phyloP scores from a whole-genome alignment of 2,329 filamentous ascomycete genomes.

The Lecanicillium sp. region DNA sequence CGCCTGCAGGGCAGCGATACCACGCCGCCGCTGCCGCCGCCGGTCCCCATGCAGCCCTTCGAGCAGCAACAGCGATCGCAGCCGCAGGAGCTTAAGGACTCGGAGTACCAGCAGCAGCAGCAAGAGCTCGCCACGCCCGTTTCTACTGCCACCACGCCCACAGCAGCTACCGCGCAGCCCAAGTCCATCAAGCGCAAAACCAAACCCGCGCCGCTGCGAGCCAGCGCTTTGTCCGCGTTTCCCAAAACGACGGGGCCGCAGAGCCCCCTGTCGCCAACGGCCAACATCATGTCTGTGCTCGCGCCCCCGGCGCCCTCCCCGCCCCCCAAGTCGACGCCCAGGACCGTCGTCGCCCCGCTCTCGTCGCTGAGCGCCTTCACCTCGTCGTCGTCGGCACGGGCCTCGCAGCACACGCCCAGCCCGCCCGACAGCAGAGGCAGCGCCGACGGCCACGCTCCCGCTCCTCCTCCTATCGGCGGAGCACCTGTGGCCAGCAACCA shows the following conservation, averaged over 20 bases:
- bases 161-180: not conserved
- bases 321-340: not conserved
- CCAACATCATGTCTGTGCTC: slow-evolving; percentile 7
- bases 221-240: slow-evolving; percentile 1
- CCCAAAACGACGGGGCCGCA: slow-evolving; percentile 8
- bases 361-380: no score
- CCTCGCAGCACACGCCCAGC: not conserved
- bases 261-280: slow-evolving; percentile 3
- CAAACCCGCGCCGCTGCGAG: slow-evolving; percentile 8
- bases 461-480: no score
- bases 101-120: not conserved
- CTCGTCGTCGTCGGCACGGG: not conserved
- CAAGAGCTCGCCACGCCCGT: no score
- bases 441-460: no score
- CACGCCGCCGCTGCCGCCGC: no score
- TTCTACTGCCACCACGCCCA: no score
- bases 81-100: not conserved
- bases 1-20: no score
- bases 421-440: not conserved
- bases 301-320: not conserved
- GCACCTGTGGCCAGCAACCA: not conserved
- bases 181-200: not conserved
- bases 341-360: not conserved
- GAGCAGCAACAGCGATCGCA: no score
- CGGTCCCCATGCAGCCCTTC: no score